Conservation (phyloP, 2,329 filamentous ascomycete species). For the Hypoxylon sp. region DNA sequence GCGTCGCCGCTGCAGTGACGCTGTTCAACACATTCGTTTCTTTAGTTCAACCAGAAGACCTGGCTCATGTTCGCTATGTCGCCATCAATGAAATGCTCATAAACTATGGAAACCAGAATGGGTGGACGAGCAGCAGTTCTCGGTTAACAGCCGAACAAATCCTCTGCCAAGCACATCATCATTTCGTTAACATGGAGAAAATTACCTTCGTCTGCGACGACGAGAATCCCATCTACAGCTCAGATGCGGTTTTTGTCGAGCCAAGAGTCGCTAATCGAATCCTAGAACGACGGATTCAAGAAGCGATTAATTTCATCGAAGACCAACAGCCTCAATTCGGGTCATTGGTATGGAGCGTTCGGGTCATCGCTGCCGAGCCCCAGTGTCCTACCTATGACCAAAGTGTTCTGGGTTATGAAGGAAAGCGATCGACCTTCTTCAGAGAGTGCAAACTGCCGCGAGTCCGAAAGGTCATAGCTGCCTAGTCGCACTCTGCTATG, state of each 20-base stretch:
- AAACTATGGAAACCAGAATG: constrained; percentile 35
- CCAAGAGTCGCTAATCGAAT: constrained; percentile 52
- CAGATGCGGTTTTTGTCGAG: constrained; percentile 49
- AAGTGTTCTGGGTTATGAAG: constrained; percentile 39
- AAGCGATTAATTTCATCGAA: constrained; percentile 54
- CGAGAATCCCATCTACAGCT: constrained; percentile 53
- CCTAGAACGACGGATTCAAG: constrained; percentile 55
- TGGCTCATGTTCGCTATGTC: constrained; percentile 58
- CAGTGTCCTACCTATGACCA: constrained; percentile 35
- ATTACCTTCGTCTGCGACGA: constrained; percentile 61
- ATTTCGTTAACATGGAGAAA: constrained; percentile 58
- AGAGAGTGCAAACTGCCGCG: constrained; percentile 21
- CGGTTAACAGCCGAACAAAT: constrained; percentile 40
- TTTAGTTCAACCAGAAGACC: constrained; percentile 58
- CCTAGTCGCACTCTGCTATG: background rate
- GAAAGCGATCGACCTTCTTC: constrained; percentile 24
- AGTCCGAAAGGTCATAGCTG: constrained; percentile 10
- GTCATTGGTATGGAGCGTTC: constrained; percentile 57
- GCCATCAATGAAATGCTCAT: constrained; percentile 63
- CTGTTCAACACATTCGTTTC: constrained; percentile 61
- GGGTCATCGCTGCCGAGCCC: constrained; percentile 48
- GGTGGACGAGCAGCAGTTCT: background rate
- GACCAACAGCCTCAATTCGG: constrained; percentile 52
- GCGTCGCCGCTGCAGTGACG: constrained; percentile 61
- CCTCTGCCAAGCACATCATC: constrained; percentile 55